Evolutionary conservation across 2,329 filamentous ascomycete species (phyloP).

Genomic region (Trichoderma afroharzianum): DNA sequence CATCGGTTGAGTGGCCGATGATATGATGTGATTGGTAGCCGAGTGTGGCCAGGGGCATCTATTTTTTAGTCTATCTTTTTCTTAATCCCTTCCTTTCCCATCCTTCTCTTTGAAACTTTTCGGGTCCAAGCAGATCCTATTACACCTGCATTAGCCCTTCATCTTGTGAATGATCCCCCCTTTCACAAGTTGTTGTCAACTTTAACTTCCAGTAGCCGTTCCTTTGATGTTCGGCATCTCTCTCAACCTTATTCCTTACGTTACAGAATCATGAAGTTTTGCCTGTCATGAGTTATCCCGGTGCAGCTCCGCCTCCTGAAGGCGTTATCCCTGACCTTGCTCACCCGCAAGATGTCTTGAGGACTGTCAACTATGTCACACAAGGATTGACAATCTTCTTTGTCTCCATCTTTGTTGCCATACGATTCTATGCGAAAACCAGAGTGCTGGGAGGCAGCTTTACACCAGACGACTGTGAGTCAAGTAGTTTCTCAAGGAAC

Average conservation of each 20-base stretch:
- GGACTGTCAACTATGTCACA: conserved; percentile 27
- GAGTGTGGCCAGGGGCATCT: background rate
- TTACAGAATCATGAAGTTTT: background rate
- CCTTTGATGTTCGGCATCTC: background rate
- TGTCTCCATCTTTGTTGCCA: conserved; percentile 25
- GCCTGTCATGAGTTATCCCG: conserved; percentile 20
- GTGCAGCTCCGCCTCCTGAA: conserved; percentile 25
- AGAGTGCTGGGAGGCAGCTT: conserved; percentile 20
- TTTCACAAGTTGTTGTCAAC: background rate
- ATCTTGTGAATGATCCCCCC: background rate
- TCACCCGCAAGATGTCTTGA: conserved; percentile 27
- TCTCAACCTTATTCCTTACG: background rate
- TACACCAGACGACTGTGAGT: conserved; percentile 29
- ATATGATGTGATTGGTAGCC: background rate
- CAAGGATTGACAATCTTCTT: conserved; percentile 28
- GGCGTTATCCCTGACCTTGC: conserved; percentile 26
- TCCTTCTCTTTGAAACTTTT: background rate
- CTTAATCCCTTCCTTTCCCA: background rate
- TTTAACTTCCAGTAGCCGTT: background rate
- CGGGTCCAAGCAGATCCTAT: background rate
- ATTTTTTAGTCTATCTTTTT: background rate
- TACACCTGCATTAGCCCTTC: background rate
- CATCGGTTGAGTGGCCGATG: background rate
- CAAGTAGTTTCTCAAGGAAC: background rate
- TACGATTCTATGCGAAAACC: conserved; percentile 27